Base-by-base conservation (phyloP, 768 basidiomycete genomes). In the Austroboletus eburneus region DNA sequence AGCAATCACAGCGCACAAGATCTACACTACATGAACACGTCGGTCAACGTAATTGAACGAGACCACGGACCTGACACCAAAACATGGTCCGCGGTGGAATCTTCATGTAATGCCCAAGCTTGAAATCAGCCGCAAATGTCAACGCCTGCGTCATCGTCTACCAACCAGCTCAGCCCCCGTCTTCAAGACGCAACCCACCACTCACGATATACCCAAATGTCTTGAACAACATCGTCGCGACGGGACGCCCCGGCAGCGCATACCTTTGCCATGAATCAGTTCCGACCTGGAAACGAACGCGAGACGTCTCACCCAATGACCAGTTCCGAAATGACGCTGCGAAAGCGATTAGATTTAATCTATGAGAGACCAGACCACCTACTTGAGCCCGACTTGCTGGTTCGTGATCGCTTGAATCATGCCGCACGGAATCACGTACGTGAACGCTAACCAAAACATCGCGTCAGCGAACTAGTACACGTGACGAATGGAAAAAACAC, bases 141-240 rank as follows among this genome's bases (percentile, higher is more conserved):
- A 89, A 61, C 1, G 87, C 85, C 65, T 65, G 60, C 17, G 57
- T 38, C 69, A 72, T 69, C 9, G 65, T 51, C 55, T 55, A 20
- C 22, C 7, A 24, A 24, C 43, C 21, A 6, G 9, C 2, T 62
- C n/a, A 56, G 45, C 25, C 20, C 3, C 3, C 1, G 8, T 13
- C 18, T 33, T 9, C 6, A 0, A 14, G 3, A 36, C 13, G 18
- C 21, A n/a, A 22, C n/a, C 8, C 4, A 22, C 9, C 32, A 38
- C 60, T 29, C 22, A 67, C 81, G 47, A 84, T 81, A 56, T 86
- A 87, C 25, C 87, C 86, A 74, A 75, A 87, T 0, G 84, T 85
- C 77, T 87, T 90, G 76, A 89, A 89, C 71, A 90, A 70, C 87
- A 91, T 88, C 75, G 81, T 87, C 0, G 89, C 87, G 46, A 90